Base-by-base conservation (phyloP, 345 rosid species). In the Salix udensis region DNA sequence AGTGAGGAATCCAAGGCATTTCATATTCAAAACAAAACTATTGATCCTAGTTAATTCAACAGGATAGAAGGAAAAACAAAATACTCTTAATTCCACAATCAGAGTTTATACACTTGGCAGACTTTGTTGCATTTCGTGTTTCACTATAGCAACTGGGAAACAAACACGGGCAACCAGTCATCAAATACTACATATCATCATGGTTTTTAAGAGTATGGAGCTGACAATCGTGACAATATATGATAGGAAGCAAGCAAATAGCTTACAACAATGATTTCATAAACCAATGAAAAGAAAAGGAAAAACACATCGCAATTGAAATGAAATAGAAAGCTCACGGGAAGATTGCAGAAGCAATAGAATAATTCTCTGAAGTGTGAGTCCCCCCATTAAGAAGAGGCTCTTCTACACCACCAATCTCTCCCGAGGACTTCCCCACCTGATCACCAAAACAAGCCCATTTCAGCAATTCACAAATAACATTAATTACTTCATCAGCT, bases 341-440 rank as follows among this genome's bases (percentile, higher is more conserved):
- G 40, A 89, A 89, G 50, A 91, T 67, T 1, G 97, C 90, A 26
- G 97, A 86, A 65, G 74, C 65, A 79, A 87, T 77, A 70, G 96
- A 88, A 84, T 90, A 95, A 76, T 72, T 82, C 79, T 95, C 91
- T 37, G 88, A 76, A 74, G 39, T 61, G 61, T 74, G 83, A 72
- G 1, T 68, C 70, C 83, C 87, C 74, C 86, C 92, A 77, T 78
- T 83, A 82, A 91, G 81, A 76, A 95, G 95, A 83, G 93, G 96
- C 83, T 90, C 96, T 50, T 86, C 88, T 39, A 79, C 86, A 60
- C 74, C 21, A 62, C 76, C 86, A 66, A 87, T 88, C 91, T 93
- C 98, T 30, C 87, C 89, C 28, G 91, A 86, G 78, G 88, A 71
- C 83, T 85, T 88, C 62, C 85, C 90, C 69, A 60, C 88, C 94